Evolutionary conservation across 1,139 yeast genomes (phyloP), one percentile per base, ranked within the genome.

Genomic region (Hyphopichia burtonii): DNA sequence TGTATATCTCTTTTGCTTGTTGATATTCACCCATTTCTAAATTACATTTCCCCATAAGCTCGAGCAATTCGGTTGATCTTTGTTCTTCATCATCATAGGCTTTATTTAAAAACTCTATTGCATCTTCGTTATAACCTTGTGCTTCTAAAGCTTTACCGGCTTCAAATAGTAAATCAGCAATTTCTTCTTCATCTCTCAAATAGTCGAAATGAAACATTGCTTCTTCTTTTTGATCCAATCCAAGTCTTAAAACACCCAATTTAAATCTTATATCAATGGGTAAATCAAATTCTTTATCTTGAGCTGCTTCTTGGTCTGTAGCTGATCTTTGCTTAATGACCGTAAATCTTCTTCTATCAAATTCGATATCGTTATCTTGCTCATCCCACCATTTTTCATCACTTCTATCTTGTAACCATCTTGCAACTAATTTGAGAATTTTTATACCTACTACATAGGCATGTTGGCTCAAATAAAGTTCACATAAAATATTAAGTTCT

Each of bases 241-340:
- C 82, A 23, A 93, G 64, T 44, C 99, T 74, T 35, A 88, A 71
- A 20, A 81, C 66, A 0, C 96, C 95, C 19, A 93, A 60, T 58
- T 93, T 87, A 30, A 82, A 83, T 43, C 98, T 66, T 30, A 94
- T 86, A 67, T 91, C 99, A 42, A 91, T 81, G 0, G 97, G 98
- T 25, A 93, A 63, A 9, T 72, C 63, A 42, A 48, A 60, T 4
- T 71, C 65, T 43, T 76, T 74, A 1, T 61, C 52, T 11, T 54
- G 51, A 4, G 66, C 66, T 2, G 67, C 59, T 37, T 71, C 53
- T 4, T 45, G 45, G 31, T 46, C 37, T 5, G 43, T 45, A 42
- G 44, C 20, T 25, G 48, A 38, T 20, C 57, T 37, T 12, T 45
- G 49, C 8, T 50, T 51, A 3, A 68, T 40, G 3, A 57, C 49